These are phyloP conservation scores for Neopestalotiopsis rosae DNA, from an alignment of 2,329 filamentous ascomycete species.

Conservation along the genomic window DNA sequence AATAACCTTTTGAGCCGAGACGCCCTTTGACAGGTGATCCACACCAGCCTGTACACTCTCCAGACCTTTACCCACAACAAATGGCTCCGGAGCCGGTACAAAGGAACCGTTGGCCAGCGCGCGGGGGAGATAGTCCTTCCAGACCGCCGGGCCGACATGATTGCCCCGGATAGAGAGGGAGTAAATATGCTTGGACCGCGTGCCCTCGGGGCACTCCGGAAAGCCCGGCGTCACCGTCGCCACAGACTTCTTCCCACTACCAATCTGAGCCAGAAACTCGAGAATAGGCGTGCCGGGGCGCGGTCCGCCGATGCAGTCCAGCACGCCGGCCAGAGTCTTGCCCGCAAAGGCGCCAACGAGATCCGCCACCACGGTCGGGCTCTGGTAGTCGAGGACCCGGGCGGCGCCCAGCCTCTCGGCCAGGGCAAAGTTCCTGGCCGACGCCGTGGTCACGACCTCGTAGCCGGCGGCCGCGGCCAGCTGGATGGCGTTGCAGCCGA, in stretches of 20 bases:
- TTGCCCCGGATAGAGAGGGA: constrained; percentile 34
- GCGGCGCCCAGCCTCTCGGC: constrained; percentile 43
- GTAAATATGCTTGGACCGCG: constrained; percentile 33
- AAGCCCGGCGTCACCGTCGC: constrained; percentile 32
- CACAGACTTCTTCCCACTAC: constrained; percentile 29
- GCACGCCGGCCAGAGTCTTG: constrained; percentile 22
- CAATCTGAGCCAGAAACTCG: constrained; percentile 32
- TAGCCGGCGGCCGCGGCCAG: constrained; percentile 47
- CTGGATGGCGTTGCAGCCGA: constrained; percentile 50
- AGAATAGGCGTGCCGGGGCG: constrained; percentile 26
- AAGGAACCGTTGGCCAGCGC: constrained; percentile 43
- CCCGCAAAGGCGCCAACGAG: constrained; percentile 25
- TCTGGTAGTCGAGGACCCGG: constrained; percentile 44
- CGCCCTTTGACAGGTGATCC: constrained; percentile 41
- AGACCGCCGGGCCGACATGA: constrained; percentile 38
- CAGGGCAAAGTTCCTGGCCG: constrained; percentile 43
- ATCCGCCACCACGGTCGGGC: constrained; percentile 31
- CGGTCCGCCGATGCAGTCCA: constrained; percentile 31
- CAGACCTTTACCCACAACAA: constrained; percentile 46
- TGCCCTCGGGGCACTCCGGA: constrained; percentile 33
- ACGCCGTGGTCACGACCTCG: constrained; percentile 46
- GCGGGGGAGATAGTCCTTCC: constrained; percentile 42
- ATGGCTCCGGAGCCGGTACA: constrained; percentile 42
- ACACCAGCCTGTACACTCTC: constrained; percentile 47
- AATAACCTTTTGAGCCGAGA: constrained; percentile 49